Base-by-base conservation (phyloP, 2,329 filamentous ascomycete species). In the Colletotrichum acutatum region DNA sequence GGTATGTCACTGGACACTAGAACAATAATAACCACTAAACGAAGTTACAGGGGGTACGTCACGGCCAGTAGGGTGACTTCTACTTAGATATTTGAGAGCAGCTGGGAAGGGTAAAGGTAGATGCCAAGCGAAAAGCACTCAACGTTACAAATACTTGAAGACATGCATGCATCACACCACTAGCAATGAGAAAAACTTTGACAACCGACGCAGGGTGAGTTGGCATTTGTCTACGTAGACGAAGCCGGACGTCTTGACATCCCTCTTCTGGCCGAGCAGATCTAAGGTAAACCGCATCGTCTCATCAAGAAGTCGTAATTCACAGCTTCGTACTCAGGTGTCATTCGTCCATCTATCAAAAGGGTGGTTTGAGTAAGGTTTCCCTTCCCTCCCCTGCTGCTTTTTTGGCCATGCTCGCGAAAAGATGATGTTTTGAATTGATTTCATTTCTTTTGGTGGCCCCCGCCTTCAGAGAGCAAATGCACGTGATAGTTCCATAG, bases 401-500 rank as follows among this genome's bases (percentile, higher is more conserved):
- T 53, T 49, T 49, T 53, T 42, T 42, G 66, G 66, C 59, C 66
- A 70, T 71, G 61, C 66, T 73, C 71, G 54, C 42, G 42, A 49
- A 49, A 49, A 49, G 65, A 70, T 61, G 65, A 60, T 52, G 68
- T 61, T 68, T 84, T 83, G 80, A 83, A 83, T 86, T 84, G 82
- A 73, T 73, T 73, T 57, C 71, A 70, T 72, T 72, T 65, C 62
- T 65, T 65, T 72, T 72, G 56, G 49, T 83, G 84, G 82, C 83
- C 80, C 83, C 80, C 76, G 78, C 80, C 79, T 80, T 84, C 84
- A 82, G 81, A 83, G 86, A 86, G 86, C 86, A 87, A 85, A 88
- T 89, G 87, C 86, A 86, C 84, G 84, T 85, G 85, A 86, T 85
- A 86, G 87, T 87, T 89, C 87, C 86, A 87, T 88, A 88, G 86